Evolutionary conservation across 2,329 filamentous ascomycete genomes (phyloP), one percentile per base, ranked within the genome.

Genomic region (Calonectria henricotiae): DNA sequence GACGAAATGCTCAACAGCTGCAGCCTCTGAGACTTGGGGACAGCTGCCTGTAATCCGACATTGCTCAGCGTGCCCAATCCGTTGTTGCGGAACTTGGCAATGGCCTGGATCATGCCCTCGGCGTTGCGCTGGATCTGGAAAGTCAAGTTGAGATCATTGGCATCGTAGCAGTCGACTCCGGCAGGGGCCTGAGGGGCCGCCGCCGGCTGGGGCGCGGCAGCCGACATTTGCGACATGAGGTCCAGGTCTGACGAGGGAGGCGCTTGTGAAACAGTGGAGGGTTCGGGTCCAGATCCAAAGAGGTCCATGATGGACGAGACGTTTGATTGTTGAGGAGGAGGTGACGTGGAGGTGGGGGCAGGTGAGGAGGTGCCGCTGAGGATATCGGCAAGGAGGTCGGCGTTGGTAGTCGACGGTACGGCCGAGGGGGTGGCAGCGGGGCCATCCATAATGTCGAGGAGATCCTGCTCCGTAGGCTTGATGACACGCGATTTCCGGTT

Each of bases 1-100:
- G 90, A 94, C 75, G 94, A 97, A 75, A 99, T 98, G 69, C 92
- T 94, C 81, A 97, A 92, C 74, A 99, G 85, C 80, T 98, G 95
- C 78, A 99, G 84, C 81, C 96, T 98, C 84, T 99, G 96, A 51
- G 93, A 94, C 84, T 98, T 99, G 9, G 96, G 96, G 65, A 99
- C 96, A 0, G 96, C 96, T 49, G 96, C 96, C 82, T 99, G 96
- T 74, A 99, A 82, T 30, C 94, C 94, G 35, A 98, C 93, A 54
- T 89, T 90, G 17, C 91, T 91, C 60, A 98, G 86, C 15, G 86
- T 84, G 15, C 87, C 88, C 35, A 92, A 90, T 68, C 87, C 87
- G 0, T 85, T 89, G 82, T 98, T 98, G 44, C 89, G 90, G 87
- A 99, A 99, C 9, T 91, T 91, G 17, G 95, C 95, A 61, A 92